Evolutionary conservation across 1,284 basidiomycete genomes (phyloP), one percentile per base, ranked within the genome.

Genomic region (Ceraceosorus guamensis): DNA sequence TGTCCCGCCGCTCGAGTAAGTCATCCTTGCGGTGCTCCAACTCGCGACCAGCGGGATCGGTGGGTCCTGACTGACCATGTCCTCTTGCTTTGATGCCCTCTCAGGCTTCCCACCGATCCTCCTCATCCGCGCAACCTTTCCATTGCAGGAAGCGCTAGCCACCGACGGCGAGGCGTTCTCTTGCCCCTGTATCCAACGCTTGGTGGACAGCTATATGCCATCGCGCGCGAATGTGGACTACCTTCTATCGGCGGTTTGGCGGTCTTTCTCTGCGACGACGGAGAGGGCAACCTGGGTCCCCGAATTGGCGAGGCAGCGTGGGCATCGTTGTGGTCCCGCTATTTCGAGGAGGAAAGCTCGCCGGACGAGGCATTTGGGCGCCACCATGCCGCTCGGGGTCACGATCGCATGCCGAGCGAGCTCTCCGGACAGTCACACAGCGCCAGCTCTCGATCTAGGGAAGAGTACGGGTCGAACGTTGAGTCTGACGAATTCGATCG

Each of bases 121-220:
- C 49, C 61, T 5, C 59, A 65, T 35, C 45, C 61, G 31, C 60
- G 61, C 5, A 50, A 46, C 24, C 37, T 6, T 16, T 11, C 41
- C 14, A 46, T 14, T 14, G 18, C 32, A 13, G 24, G 14, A 24
- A 46, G 46, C 39, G 41, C 11, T 51, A 50, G 3, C 30, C 52
- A 65, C 13, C 43, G 57, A 10, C 67, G 67, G 35, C 60, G 72
- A 35, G 72, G 72, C 39, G 67, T 66, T 16, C 66, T 75, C 1
- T 44, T 75, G 37, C 72, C 72, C 0, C 61, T 75, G 41, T 73
- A 73, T 50, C 72, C 72, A 0, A 72, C 72, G 0, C 63, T 75
- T 11, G 68, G 68, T 18, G 71, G 70, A 5, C 72, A 75, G 56
- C 66, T 75, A 5, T 75, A 71, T 55, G 72, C 72, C n/a, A 69